Evolutionary conservation across 305 asterid genomes (phyloP).

Genomic region (Fraxinus velutina): DNA sequence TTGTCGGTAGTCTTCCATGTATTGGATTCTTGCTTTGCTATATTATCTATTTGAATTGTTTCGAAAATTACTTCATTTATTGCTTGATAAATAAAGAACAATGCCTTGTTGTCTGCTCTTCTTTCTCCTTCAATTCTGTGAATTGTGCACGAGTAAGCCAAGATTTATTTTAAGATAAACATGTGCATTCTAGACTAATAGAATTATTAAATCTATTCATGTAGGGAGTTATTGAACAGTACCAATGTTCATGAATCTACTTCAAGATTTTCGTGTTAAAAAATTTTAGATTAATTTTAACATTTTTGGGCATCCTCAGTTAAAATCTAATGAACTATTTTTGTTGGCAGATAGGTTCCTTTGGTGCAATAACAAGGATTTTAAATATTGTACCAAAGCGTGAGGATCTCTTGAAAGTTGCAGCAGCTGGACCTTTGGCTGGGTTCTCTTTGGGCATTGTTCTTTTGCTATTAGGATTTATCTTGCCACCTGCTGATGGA

Average conservation of each 20-base stretch:
- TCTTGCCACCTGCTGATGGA: constrained; percentile 83
- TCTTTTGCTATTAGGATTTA: constrained; percentile 73
- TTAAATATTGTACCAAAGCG: constrained; percentile 72
- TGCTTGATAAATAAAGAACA: not conserved
- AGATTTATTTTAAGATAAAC: not conserved
- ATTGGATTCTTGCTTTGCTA: not conserved
- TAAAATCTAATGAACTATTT: constrained; percentile 38
- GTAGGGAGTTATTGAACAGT: not conserved
- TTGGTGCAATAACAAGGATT: constrained; percentile 90
- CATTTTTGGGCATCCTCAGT: not conserved
- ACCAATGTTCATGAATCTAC: not conserved
- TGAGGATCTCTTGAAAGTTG: constrained; percentile 84
- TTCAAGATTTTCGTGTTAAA: not conserved
- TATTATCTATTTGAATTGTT: not conserved
- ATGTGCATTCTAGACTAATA: not conserved
- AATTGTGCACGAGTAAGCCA: not conserved
- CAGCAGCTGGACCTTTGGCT: constrained; percentile 91
- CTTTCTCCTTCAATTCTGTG: not conserved
- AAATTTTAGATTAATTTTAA: not conserved
- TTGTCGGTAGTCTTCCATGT: not conserved
- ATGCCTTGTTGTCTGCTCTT: not conserved
- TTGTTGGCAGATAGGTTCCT: constrained; percentile 92
- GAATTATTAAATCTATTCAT: not conserved
- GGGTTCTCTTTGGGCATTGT: constrained; percentile 75
- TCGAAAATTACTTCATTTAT: not conserved